Base-by-base conservation (phyloP, 1,284 basidiomycete species). In the Ceratobasidium sp. region DNA sequence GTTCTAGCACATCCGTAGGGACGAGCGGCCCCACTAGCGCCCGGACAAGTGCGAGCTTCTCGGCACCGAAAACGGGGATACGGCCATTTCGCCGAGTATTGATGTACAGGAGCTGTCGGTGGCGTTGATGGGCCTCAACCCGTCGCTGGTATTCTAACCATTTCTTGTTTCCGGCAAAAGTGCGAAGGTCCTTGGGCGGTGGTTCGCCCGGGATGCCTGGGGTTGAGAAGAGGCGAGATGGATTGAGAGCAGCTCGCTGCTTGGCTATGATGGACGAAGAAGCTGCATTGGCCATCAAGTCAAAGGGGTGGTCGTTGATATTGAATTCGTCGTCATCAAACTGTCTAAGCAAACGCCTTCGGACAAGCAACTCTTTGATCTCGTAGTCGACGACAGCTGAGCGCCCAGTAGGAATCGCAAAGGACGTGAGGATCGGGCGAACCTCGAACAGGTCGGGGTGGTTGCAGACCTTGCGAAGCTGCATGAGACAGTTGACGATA, bases 401-500 rank as follows among this genome's bases (percentile, higher is more conserved):
- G 32, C 87, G 86, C 40, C 85, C 80, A 47, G 40, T 22, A n/a
- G 64, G 64, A 90, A 95, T 93, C 0, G 91, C 88, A 77, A 98
- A 96, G 6, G 93, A 94, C 0, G 96, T 98, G 50, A 93, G 87
- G 73, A 98, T 93, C 0, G 94, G 94, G 47, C 96, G 87, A 20
- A 96, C 92, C 79, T 98, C 96, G 78, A 98, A 98, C 25, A 98
- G 82, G 77, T 98, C 92, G 0, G 96, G 96, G 77, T 98, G 95
- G 75, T 97, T 97, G 82, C 95, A 96, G 43, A 95, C 93, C 80
- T 96, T 96, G 60, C 93, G 86, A 22, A 97, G 84, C 77, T 98
- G 96, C 96, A 98, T 98, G 70, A 98, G 84, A 71, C 96, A 93
- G 77, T 98, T 98, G 79, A 96, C 94, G 71, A 98, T 94, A 60